Evolutionary conservation across 495 filamentous ascomycete species (phyloP), one percentile per base, ranked within the genome.

Genomic region (Penicilliopsis zonata): DNA sequence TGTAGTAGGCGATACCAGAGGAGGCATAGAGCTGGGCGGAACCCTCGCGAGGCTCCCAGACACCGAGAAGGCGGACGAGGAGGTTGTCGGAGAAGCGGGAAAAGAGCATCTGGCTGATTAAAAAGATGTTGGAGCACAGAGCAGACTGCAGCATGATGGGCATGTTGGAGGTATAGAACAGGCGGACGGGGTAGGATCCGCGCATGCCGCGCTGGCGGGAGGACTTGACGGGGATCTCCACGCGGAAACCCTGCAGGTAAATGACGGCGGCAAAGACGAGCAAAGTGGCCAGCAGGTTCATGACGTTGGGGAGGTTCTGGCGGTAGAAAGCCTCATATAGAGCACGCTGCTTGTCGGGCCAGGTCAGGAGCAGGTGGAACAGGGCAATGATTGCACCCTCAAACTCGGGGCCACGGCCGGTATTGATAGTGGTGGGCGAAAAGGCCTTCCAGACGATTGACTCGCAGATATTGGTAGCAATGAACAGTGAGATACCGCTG

Each of bases 401-500:
- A 55, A 96, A 99, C 63, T 99, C 92, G 48, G 92, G 92, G 32
- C 92, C 92, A 69, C 92, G 84, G 40, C 92, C 92, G 37, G 92
- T 96, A 70, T 99, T 99, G 65, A 99, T 93, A 52, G 90, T 95
- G 10, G 92, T 99, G 17, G 92, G 92, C 33, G 86, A 94, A 70
- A 96, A 96, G 13, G 92, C 92, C 70, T 94, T 94, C 92, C 92
- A 99, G 59, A 99, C 78, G 56, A 99, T 99, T 20, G 86, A 94
- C 66, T 99, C 92, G 79, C 92, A 99, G 65, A 99, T 96, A 74
- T 96, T 96, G 68, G 92, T 99, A 34, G 92, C 92, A 55, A 99
- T 99, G 76, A 99, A 99, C 34, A 99, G 80, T 27, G 86, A 94
- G 59, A 99, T 99, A 64, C 92, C 92, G 56, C 82, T 88, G 54